Conservation (phyloP, 139 green algal species). For the Penium margaritaceum region DNA sequence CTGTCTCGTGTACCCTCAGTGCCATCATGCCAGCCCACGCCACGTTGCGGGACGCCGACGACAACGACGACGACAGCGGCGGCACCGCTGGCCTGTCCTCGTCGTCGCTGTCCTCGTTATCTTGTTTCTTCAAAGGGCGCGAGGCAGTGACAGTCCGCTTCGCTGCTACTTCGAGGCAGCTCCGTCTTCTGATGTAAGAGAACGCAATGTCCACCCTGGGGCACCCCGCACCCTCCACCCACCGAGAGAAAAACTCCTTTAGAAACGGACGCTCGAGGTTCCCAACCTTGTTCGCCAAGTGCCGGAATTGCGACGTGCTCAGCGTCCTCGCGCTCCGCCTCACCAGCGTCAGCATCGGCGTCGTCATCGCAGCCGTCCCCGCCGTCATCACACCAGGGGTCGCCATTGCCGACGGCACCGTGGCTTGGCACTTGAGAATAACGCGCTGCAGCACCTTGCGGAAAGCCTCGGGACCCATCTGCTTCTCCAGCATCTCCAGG, state of each 20-base stretch:
- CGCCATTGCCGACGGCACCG: too few species aligned
- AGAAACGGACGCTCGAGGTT: conserved; percentile 49
- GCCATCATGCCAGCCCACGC: conserved; percentile 51
- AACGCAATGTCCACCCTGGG: conserved; percentile 53
- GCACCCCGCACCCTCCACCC: conserved; percentile 53
- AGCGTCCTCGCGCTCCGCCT: not conserved
- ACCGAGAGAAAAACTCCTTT: conserved; percentile 53
- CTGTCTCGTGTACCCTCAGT: conserved; percentile 52
- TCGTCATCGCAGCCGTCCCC: too few species aligned
- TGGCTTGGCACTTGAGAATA: not conserved
- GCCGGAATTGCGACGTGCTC: conserved; percentile 29
- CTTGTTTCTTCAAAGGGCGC: too few species aligned
- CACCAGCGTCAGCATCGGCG: too few species aligned
- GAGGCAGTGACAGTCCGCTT: conserved; percentile 54
- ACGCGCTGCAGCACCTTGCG: conserved; percentile 43
- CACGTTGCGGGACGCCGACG: conserved; percentile 4
- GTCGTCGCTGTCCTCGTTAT: too few species aligned
- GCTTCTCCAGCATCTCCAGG: conserved; percentile 56
- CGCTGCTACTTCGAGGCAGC: conserved; percentile 58
- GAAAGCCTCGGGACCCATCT: conserved; percentile 59
- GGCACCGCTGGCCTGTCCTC: conserved; percentile 28
- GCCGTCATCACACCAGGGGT: too few species aligned
- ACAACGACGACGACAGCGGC: not conserved
- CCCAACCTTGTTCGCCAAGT: conserved; percentile 39
- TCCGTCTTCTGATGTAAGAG: conserved; percentile 47